Percentiles rank a stretch among this genome's conserved stretches.
Evolutionary conservation across 225 moss, liverwort and hornwort genomes (phyloP).

Genomic region (Rhytidiadelphus loreus): DNA sequence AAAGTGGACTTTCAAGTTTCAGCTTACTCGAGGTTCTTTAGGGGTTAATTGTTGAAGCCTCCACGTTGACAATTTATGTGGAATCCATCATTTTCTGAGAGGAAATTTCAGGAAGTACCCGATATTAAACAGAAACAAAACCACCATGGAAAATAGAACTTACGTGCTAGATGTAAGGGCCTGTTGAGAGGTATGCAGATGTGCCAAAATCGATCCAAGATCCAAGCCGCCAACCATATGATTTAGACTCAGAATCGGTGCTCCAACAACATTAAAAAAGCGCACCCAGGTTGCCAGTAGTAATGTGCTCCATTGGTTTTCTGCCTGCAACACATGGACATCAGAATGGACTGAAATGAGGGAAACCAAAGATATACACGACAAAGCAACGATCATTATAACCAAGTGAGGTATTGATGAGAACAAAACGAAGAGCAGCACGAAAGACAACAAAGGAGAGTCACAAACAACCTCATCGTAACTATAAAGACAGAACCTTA

Average conservation of each 20-base stretch:
- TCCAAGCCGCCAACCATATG: background rate
- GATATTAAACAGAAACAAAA: background rate
- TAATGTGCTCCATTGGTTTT: slow-evolving; percentile 15
- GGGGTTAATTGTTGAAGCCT: background rate
- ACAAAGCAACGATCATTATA: background rate
- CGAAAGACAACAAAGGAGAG: background rate
- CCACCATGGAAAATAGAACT: background rate
- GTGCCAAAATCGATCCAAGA: slow-evolving; percentile 17
- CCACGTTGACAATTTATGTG: background rate
- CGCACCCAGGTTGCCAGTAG: slow-evolving; percentile 40
- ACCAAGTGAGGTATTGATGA: background rate
- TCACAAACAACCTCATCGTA: background rate
- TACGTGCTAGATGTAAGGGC: slow-evolving; percentile 7
- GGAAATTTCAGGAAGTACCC: background rate
- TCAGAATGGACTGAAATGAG: background rate
- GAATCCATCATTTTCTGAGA: background rate
- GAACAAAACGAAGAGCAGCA: background rate
- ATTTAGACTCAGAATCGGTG: background rate
- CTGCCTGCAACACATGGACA: slow-evolving; percentile 10
- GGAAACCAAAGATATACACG: background rate
- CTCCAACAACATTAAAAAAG: background rate
- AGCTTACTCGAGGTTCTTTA: background rate
- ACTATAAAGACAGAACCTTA: background rate
- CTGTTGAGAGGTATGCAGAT: slow-evolving; percentile 14
- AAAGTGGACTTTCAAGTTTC: background rate